Conservation (phyloP, 495 filamentous ascomycete genomes). For the Terfezia claveryi region DNA sequence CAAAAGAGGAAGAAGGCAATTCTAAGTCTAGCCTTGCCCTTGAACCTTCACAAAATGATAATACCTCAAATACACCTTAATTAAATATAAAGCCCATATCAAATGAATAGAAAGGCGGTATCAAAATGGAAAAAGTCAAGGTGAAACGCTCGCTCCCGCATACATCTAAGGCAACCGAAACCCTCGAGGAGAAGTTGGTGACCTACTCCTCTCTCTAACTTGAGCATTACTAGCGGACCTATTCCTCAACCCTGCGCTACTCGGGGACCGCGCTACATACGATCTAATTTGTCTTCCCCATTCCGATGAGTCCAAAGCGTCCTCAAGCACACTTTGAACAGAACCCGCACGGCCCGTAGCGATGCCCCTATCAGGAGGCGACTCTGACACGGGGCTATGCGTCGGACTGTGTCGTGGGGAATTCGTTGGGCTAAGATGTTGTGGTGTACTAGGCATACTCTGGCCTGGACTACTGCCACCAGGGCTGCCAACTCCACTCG, state of each 20-base stretch:
- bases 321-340: slow-evolving; percentile 10
- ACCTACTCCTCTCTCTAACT: neutral
- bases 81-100: no score
- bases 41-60: no score
- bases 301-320: slow-evolving; percentile 9
- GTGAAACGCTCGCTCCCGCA: no score
- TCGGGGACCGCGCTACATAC: neutral
- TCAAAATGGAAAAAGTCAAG: no score
- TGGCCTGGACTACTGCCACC: neutral
- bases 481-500: neutral
- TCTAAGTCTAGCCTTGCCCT: no score
- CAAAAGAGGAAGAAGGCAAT: no score
- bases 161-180: neutral
- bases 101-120: no score
- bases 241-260: neutral
- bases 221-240: neutral
- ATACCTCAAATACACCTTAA: no score
- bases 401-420: neutral
- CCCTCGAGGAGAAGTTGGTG: neutral
- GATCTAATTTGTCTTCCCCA: slow-evolving; percentile 16
- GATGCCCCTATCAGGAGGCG: neutral
- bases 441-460: neutral
- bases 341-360: slow-evolving; percentile 7
- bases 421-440: neutral
- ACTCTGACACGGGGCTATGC: neutral